phyloP scores from a whole-genome alignment of 2,329 filamentous ascomycete genomes.

The Aureobasidium vineae region DNA sequence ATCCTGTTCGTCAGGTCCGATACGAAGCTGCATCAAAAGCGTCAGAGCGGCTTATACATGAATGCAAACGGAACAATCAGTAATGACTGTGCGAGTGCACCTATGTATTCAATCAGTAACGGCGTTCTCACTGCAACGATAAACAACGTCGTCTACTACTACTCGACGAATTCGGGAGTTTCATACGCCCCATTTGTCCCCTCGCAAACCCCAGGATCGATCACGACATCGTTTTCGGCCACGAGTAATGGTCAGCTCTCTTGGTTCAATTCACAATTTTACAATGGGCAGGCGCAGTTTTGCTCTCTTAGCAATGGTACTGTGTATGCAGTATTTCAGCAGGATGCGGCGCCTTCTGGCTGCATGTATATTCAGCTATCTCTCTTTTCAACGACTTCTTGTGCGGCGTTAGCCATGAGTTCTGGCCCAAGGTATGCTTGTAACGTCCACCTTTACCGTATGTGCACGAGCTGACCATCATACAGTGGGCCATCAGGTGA shows the following conservation, averaged over 20 bases:
- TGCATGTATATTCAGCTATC: slow-evolving; percentile 34
- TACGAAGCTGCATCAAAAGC: slow-evolving; percentile 26
- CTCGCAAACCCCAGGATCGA: slow-evolving; percentile 32
- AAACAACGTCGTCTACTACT: slow-evolving; percentile 33
- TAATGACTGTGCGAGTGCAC: slow-evolving; percentile 35
- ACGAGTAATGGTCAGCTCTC: slow-evolving; percentile 30
- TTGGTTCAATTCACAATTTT: slow-evolving; percentile 35
- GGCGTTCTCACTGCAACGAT: slow-evolving; percentile 35
- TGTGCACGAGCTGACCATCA: background rate
- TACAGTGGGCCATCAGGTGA: background rate
- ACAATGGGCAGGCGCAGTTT: slow-evolving; percentile 35
- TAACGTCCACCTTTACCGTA: background rate
- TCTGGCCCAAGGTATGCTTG: slow-evolving; percentile 13
- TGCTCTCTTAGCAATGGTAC: slow-evolving; percentile 36
- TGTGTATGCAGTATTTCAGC: slow-evolving; percentile 35
- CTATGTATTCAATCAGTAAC: slow-evolving; percentile 33
- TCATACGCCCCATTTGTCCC: slow-evolving; percentile 33
- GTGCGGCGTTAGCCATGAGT: slow-evolving; percentile 2
- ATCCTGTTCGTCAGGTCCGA: slow-evolving; percentile 29
- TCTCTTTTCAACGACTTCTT: slow-evolving; percentile 10
- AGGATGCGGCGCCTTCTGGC: slow-evolving; percentile 32
- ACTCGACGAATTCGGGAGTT: slow-evolving; percentile 33
- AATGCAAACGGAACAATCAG: slow-evolving; percentile 34
- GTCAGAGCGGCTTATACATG: slow-evolving; percentile 33
- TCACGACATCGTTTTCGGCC: slow-evolving; percentile 34